phyloP scores from a whole-genome alignment of 2,329 filamentous ascomycete species.

The Pestalotiopsis sp. region DNA sequence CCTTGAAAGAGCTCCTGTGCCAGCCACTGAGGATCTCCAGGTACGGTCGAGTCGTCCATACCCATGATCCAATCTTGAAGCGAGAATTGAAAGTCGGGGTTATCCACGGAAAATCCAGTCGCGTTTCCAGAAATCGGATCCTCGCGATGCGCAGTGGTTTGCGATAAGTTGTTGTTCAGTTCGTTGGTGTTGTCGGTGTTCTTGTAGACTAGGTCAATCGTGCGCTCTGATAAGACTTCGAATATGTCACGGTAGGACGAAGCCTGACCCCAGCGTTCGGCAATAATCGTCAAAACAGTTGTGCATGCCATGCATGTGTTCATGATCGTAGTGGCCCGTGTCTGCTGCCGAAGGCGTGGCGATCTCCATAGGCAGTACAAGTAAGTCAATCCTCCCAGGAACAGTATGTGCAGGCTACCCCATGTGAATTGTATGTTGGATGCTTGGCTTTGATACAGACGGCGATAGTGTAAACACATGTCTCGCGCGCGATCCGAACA shows the following conservation, averaged over 20 bases:
- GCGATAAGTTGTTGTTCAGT: not conserved
- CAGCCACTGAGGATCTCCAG: constrained; percentile 23
- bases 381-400: constrained; percentile 19
- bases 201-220: constrained; percentile 25
- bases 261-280: constrained; percentile 32
- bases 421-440: constrained; percentile 16
- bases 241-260: constrained; percentile 37
- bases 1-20: constrained; percentile 24
- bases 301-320: constrained; percentile 32
- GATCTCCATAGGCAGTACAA: constrained; percentile 38
- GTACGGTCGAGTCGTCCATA: constrained; percentile 20
- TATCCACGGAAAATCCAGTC: not conserved
- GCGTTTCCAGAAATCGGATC: not conserved
- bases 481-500: constrained; percentile 16
- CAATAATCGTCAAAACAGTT: constrained; percentile 33
- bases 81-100: not conserved
- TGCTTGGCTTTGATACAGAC: constrained; percentile 21
- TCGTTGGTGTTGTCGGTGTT: constrained; percentile 12
- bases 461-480: constrained; percentile 12
- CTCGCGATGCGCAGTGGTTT: not conserved
- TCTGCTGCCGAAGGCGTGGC: constrained; percentile 17
- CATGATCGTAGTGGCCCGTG: constrained; percentile 22
- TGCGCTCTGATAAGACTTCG: constrained; percentile 28
- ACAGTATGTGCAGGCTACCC: constrained; percentile 15
- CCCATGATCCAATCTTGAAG: constrained; percentile 24